Conservation (phyloP, 768 basidiomycete species). For the Cystoderma amianthinum region DNA sequence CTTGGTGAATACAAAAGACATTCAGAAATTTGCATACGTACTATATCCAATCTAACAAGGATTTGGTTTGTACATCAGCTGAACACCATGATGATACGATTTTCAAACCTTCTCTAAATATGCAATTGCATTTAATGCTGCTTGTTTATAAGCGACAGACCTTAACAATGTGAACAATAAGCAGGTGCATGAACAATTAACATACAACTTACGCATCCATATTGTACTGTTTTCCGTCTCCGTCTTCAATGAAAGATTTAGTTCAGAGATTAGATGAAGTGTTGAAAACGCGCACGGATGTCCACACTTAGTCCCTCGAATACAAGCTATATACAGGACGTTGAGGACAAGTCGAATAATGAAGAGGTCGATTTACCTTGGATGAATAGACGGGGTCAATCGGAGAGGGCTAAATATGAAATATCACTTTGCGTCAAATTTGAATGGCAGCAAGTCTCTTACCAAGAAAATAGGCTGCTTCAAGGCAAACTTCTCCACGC, state of each 20-base stretch:
- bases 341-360: not conserved
- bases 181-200: no score
- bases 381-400: conserved; percentile 69
- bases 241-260: conserved; percentile 32
- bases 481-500: conserved; percentile 65
- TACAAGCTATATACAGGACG: conserved; percentile 35
- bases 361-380: conserved; percentile 31
- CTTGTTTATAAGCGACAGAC: conserved; percentile 75
- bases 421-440: no score
- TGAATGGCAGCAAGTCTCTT: not conserved
- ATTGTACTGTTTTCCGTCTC: conserved; percentile 67
- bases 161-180: no score
- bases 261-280: not conserved
- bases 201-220: conserved; percentile 58
- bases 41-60: conserved; percentile 62
- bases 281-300: conserved; percentile 36
- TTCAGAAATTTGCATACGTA: conserved; percentile 23
- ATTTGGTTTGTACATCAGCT: no score
- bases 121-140: conserved; percentile 67
- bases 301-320: conserved; percentile 76
- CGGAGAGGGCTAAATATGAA: conserved; percentile 49
- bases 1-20: not conserved
- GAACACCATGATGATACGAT: no score
- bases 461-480: conserved; percentile 75
- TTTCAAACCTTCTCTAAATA: conserved; percentile 57